Percentiles rank a stretch among this genome's conserved stretches.
These are phyloP conservation scores for Neurospora sp. DNA, from an alignment of 495 filamentous ascomycete genomes.

Conservation along the genomic window DNA sequence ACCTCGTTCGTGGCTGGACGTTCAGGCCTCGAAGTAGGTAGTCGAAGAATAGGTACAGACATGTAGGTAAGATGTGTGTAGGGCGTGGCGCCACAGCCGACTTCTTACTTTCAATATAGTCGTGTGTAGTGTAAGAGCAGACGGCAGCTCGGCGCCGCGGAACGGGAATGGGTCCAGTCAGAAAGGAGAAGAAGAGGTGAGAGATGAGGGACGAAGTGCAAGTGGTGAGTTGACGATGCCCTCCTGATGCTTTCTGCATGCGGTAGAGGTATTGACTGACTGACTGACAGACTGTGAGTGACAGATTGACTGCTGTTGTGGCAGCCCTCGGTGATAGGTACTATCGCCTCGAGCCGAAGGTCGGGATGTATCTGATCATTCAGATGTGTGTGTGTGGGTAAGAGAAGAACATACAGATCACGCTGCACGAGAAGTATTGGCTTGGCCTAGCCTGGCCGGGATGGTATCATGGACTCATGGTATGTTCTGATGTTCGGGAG, in stretches of 20 bases:
- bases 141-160: neutral
- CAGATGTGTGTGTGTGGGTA: neutral
- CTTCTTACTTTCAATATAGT: neutral
- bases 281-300: neutral
- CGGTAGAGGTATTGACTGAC: neutral
- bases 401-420: neutral
- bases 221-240: neutral
- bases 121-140: neutral
- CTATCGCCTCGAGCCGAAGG: neutral
- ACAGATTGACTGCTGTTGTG: neutral
- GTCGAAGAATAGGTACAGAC: neutral
- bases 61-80: neutral
- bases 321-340: neutral
- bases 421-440: neutral
- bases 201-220: neutral
- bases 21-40: neutral
- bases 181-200: neutral
- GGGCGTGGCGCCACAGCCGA: neutral
- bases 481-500: neutral
- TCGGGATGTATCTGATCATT: neutral
- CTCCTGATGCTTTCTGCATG: neutral
- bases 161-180: neutral
- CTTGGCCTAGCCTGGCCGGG: neutral
- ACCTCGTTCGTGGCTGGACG: neutral
- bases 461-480: neutral